Conservation (phyloP, 2,329 filamentous ascomycete species). For the Ophiostoma novo-ulmi region DNA sequence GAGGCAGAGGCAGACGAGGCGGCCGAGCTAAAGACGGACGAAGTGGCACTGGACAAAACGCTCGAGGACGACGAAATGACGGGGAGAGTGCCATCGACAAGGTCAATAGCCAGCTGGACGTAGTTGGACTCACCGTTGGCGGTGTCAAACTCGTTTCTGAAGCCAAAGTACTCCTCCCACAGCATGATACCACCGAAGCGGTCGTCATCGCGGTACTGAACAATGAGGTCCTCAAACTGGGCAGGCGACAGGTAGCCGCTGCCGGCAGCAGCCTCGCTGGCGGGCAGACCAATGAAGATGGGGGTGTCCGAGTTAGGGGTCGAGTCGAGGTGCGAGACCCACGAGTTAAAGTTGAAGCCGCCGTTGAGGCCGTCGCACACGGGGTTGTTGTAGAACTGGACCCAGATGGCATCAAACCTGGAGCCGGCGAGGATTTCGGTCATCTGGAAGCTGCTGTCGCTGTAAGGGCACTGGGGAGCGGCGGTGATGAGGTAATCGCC, state of each 20-base stretch:
- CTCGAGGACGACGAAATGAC: slow-evolving; percentile 22
- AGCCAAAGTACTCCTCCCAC: slow-evolving; percentile 33
- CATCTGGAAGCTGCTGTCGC: slow-evolving; percentile 40
- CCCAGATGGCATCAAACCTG: slow-evolving; percentile 41
- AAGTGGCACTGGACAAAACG: slow-evolving; percentile 16
- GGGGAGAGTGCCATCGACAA: slow-evolving; percentile 11
- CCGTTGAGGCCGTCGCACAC: slow-evolving; percentile 35
- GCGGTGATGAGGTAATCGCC: slow-evolving; percentile 42
- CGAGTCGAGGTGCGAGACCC: slow-evolving; percentile 33
- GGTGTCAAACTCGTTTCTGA: background rate
- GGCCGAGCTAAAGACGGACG: background rate
- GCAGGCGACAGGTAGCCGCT: slow-evolving; percentile 31
- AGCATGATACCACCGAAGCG: slow-evolving; percentile 36
- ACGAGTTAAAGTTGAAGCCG: slow-evolving; percentile 38
- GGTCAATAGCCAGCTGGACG: slow-evolving; percentile 14
- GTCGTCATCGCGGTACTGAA: slow-evolving; percentile 29
- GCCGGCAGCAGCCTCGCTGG: slow-evolving; percentile 27
- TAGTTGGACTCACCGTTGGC: slow-evolving; percentile 29
- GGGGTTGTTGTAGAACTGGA: slow-evolving; percentile 48
- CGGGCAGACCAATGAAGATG: slow-evolving; percentile 39
- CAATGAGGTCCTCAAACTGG: slow-evolving; percentile 28
- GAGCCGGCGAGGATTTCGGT: slow-evolving; percentile 38
- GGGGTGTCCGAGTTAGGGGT: slow-evolving; percentile 37
- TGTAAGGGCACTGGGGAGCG: slow-evolving; percentile 43
- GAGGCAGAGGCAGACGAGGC: background rate